phyloP scores from a whole-genome alignment of 768 basidiomycete genomes.

The Kwoniella heveanensis region DNA sequence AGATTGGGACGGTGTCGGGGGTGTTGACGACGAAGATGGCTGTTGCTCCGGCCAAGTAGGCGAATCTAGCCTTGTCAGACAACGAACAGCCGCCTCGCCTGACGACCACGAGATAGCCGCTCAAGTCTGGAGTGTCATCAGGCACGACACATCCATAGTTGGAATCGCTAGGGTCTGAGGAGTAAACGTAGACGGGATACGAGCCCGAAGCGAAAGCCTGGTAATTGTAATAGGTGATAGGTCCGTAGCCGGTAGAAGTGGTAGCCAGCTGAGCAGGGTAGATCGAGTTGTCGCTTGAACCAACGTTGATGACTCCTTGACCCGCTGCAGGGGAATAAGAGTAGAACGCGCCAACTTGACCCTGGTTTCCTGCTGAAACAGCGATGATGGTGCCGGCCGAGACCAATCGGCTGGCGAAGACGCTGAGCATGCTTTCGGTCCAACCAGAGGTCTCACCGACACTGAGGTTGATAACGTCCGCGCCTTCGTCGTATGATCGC shows the following conservation, averaged over 20 bases:
- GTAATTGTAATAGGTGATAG: conserved; percentile 61
- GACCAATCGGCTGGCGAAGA: conserved; percentile 66
- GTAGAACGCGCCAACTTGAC: conserved; percentile 67
- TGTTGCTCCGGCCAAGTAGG: conserved; percentile 29
- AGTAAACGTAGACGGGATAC: conserved; percentile 64
- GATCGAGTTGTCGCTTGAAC: conserved; percentile 58
- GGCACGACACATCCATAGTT: conserved; percentile 69
- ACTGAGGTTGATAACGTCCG: conserved; percentile 70
- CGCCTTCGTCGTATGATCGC: conserved; percentile 59
- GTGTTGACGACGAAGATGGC: conserved; percentile 40
- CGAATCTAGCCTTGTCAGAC: conserved; percentile 58
- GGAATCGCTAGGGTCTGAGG: conserved; percentile 62
- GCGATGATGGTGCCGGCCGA: conserved; percentile 65
- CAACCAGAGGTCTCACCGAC: conserved; percentile 67
- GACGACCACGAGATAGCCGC: conserved; percentile 63
- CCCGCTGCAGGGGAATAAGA: conserved; percentile 62
- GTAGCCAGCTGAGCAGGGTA: conserved; percentile 65
- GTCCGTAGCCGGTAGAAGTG: conserved; percentile 59
- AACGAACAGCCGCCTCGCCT: conserved; percentile 66
- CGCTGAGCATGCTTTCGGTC: conserved; percentile 63
- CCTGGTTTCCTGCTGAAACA: conserved; percentile 66
- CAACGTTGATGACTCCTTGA: conserved; percentile 62
- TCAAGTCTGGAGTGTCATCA: conserved; percentile 63
- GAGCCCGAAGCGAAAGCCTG: conserved; percentile 61
- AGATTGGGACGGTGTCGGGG: conserved; percentile 28